Evolutionary conservation across 345 rosid genomes (phyloP), one percentile per base, ranked within the genome.

Genomic region (Dipteronia sinensis): DNA sequence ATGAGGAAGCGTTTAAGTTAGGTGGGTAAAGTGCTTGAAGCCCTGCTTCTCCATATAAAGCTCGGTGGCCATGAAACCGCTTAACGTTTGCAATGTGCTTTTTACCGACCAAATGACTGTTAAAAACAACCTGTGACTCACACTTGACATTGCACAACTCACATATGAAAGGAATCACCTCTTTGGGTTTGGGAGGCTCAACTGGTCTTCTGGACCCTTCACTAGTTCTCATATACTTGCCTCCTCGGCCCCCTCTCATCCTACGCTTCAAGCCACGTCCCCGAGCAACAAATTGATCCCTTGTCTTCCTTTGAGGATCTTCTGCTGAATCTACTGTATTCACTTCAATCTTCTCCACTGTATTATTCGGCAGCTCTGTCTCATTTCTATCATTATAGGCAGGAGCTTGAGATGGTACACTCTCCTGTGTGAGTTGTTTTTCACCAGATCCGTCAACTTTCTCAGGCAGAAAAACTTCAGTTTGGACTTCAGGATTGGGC

Each of bases 111-210:
- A 85, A 65, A 73, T 85, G 88, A 71, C 76, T 68, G 82, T 85
- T 64, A 47, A 85, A 80, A 71, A 76, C 86, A 65, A 78, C 77
- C 72, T 80, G 84, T 17, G 88, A 53, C 61, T 78, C 82, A 71
- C 88, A 82, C 81, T 78, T 80, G 55, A 78, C 84, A 44, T 83
- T 83, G 74, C 86, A 85, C 80, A 85, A 76, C 29, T 83, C 88
- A 61, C 88, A 83, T 59, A 80, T 67, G 13, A 65, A 82, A 22
- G 86, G 84, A 71, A 85, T 69, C 63, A 38, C 73, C 55, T 65
- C 77, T 68, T 81, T 78, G 34, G 79, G 75, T 59, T 80, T 77
- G 17, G 82, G 78, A 17, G 81, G 85, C 75, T 79, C 83, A 20
- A 75, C 59, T 34, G 82, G 65, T 46, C 73, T 75, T 66, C 72